Conservation (phyloP, 805 yeast species). For the Candida glaebosa region DNA sequence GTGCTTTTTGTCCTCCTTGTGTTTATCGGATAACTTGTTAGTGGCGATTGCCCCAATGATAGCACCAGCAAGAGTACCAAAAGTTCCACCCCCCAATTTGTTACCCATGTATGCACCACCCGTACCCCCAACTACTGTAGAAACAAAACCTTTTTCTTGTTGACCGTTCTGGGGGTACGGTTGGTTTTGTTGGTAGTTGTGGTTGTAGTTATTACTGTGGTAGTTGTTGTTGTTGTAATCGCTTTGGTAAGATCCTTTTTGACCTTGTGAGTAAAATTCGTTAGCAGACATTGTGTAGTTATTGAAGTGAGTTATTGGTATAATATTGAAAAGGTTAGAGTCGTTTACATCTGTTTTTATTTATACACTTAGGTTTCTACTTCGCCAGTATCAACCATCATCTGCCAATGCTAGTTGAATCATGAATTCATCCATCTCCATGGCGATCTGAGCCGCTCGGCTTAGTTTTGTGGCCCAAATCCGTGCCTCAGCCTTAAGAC, state of each 20-base stretch:
- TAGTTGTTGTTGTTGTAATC: conserved; percentile 9
- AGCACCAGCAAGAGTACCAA: background rate
- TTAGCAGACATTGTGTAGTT: conserved; percentile 48
- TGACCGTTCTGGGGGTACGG: background rate
- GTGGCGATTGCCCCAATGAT: background rate
- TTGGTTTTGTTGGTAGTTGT: conserved; percentile 3
- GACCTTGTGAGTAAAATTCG: conserved; percentile 50
- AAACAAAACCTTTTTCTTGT: background rate
- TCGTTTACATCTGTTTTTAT: background rate
- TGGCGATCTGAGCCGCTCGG: background rate
- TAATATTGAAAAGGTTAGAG: too few species aligned
- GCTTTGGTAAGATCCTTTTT: conserved; percentile 27
- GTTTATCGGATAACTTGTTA: background rate
- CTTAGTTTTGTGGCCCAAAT: background rate
- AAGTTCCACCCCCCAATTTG: background rate
- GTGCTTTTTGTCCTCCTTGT: background rate
- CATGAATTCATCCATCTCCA: background rate
- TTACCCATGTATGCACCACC: background rate
- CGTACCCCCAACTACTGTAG: background rate
- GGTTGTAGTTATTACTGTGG: background rate
- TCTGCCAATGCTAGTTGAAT: background rate
- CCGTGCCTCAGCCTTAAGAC: background rate
- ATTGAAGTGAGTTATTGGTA: too few species aligned
- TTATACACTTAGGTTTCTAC: background rate
- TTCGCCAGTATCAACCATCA: background rate